Evolutionary conservation across 192 early-diverging fungal genomes (phyloP).

Genomic region (Coemansia sp.): DNA sequence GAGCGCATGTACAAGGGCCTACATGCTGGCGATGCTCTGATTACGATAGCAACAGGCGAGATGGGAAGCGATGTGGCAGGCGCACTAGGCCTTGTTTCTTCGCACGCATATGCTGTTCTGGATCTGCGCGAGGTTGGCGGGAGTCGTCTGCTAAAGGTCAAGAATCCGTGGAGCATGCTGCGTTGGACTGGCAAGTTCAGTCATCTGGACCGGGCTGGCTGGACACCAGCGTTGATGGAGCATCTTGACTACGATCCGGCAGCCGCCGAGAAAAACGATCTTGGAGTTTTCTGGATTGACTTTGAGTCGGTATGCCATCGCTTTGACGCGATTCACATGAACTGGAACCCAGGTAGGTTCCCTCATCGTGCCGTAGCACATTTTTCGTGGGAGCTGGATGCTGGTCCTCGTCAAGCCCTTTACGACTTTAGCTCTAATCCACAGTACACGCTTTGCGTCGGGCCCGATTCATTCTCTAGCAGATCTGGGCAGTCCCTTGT

Average conservation of each 20-base stretch:
- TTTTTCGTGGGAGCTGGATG: slow-evolving; percentile 44
- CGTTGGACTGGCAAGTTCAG: slow-evolving; percentile 82
- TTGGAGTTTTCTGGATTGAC: slow-evolving; percentile 89
- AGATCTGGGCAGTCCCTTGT: slow-evolving; percentile 54
- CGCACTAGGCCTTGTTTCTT: slow-evolving; percentile 74
- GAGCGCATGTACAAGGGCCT: slow-evolving; percentile 66
- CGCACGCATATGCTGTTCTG: slow-evolving; percentile 88
- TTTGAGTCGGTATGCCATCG: slow-evolving; percentile 74
- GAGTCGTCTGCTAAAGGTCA: slow-evolving; percentile 74
- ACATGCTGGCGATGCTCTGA: slow-evolving; percentile 68
- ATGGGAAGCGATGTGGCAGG: slow-evolving; percentile 66
- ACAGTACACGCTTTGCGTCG: slow-evolving; percentile 72
- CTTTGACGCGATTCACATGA: slow-evolving; percentile 88
- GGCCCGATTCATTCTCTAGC: slow-evolving; percentile 23
- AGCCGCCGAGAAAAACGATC: slow-evolving; percentile 66
- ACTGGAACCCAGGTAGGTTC: slow-evolving; percentile 85
- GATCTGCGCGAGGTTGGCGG: slow-evolving; percentile 65
- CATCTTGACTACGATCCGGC: slow-evolving; percentile 73
- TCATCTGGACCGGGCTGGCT: slow-evolving; percentile 62
- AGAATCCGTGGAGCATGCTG: slow-evolving; percentile 92
- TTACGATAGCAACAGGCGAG: slow-evolving; percentile 85
- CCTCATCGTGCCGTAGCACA: slow-evolving; percentile 67
- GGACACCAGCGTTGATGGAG: slow-evolving; percentile 70
- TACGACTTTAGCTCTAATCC: slow-evolving; percentile 75
- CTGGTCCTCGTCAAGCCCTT: slow-evolving; percentile 55